Evolutionary conservation across 2,329 filamentous ascomycete genomes (phyloP).

Genomic region (Claviceps quebecensis): DNA sequence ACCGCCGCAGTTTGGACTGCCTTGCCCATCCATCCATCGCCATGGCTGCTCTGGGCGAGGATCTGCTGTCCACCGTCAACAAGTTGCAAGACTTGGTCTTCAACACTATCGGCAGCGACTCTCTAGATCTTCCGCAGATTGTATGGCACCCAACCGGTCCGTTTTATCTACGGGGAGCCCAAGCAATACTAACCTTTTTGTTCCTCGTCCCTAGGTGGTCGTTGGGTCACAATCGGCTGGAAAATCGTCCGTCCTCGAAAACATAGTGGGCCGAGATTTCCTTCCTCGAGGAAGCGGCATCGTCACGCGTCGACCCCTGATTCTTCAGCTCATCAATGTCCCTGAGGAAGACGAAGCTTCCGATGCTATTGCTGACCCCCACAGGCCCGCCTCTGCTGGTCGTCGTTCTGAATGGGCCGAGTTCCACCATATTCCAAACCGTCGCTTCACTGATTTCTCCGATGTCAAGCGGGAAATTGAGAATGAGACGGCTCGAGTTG

Average conservation of each 20-base stretch:
- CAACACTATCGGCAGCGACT: slow-evolving; percentile 99
- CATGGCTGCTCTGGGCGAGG: slow-evolving; percentile 93
- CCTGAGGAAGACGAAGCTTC: slow-evolving; percentile 57
- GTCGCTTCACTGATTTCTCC: slow-evolving; percentile 79
- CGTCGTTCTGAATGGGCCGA: slow-evolving; percentile 70
- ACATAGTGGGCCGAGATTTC: slow-evolving; percentile 96
- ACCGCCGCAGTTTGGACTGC: slow-evolving; percentile 2
- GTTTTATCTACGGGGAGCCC: slow-evolving; percentile 3
- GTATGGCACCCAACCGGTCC: slow-evolving; percentile 37
- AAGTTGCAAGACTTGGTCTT: slow-evolving; percentile 97
- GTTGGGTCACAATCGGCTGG: slow-evolving; percentile 97
- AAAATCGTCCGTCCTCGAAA: slow-evolving; percentile 96
- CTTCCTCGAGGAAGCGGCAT: slow-evolving; percentile 92
- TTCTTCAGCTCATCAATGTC: slow-evolving; percentile 96
- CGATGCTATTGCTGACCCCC: slow-evolving; percentile 54
- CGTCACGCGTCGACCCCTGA: slow-evolving; percentile 84
- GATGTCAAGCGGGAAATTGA: slow-evolving; percentile 96
- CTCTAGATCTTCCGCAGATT: slow-evolving; percentile 93
- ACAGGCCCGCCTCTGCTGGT: slow-evolving; percentile 61
- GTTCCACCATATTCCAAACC: slow-evolving; percentile 86
- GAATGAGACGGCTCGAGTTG: slow-evolving; percentile 84
- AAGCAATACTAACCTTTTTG: slow-evolving; percentile 8
- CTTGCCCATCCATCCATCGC: slow-evolving; percentile 7
- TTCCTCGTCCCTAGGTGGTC: slow-evolving; percentile 53
- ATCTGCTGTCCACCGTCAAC: slow-evolving; percentile 90